Base-by-base conservation (phyloP, 495 filamentous ascomycete species). In the Evernia prunastri region DNA sequence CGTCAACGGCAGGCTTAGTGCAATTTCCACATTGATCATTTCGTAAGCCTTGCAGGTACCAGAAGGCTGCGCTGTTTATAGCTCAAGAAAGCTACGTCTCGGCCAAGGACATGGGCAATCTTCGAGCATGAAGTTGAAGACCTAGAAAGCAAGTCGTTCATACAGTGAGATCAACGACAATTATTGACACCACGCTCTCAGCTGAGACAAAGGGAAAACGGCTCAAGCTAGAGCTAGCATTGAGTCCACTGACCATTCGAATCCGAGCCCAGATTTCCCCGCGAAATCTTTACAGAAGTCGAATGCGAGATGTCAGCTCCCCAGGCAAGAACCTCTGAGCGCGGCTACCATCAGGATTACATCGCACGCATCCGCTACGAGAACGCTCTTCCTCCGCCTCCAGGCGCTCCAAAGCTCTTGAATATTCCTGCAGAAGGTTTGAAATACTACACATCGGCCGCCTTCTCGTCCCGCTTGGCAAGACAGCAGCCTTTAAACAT, bases 361-460 rank as follows among this genome's bases (percentile, higher is more conserved):
- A 96, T 98, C 67, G 93, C 91, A 54, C 88, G 93, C 60, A 88
- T 96, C 61, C 85, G 94, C 71, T 98, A 96, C 75, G 89, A 91
- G 67, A 98, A 98, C 83, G 85, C 89, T 56, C 86, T 98, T 8
- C 94, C 94, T 49, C 91, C 94, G 39, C 94, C 94, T 31, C 89
- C 92, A 58, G 89, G 89, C 72, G 92, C 92, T 3, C 94, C 95
- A 1, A 98, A 97, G 79, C 87, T 97, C 59, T 88, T 98, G 69
- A 89, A 97, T 63, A 95, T 98, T 67, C 93, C 94, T 10, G 96
- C 93, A 69, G 89, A 89, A 61, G 95, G 95, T 18, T 82, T 97
- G 25, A 80, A 87, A 12, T 87, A 91, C 69, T 97, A 96, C 74
- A 92, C 93, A 18, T 87, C 86, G 13, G 88, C 93, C 2, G 86